phyloP scores from a whole-genome alignment of 108 stramenopile species.

The Cyclostephanos tholiformis region DNA sequence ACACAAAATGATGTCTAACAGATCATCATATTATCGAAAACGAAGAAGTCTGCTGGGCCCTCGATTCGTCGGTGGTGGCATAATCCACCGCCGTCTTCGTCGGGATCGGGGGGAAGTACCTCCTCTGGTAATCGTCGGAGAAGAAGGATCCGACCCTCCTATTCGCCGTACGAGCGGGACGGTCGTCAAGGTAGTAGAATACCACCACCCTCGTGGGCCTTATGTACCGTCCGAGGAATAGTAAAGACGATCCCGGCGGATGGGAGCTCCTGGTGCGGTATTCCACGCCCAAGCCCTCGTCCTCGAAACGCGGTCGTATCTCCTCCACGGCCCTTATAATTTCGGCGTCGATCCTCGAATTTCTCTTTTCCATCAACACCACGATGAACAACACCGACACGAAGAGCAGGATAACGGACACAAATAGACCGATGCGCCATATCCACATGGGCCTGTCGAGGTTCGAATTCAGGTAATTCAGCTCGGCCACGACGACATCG shows the following conservation, averaged over 20 bases:
- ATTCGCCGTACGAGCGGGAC: not conserved
- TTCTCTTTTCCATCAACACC: constrained; percentile 46
- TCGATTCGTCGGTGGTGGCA: not conserved
- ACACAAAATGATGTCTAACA: no score
- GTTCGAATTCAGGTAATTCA: constrained; percentile 41
- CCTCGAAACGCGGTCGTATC: constrained; percentile 33
- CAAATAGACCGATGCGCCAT: constrained; percentile 37
- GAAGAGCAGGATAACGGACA: constrained; percentile 24
- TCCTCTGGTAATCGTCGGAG: constrained; percentile 45
- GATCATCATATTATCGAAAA: constrained; percentile 1
- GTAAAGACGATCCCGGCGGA: not conserved
- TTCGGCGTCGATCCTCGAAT: constrained; percentile 33
- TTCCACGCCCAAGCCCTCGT: constrained; percentile 49
- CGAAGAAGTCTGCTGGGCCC: not conserved
- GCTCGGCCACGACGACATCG: constrained; percentile 46
- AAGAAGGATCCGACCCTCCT: constrained; percentile 36
- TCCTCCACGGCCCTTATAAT: constrained; percentile 40
- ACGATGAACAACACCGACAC: constrained; percentile 36
- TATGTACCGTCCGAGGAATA: constrained; percentile 35
- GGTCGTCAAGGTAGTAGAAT: constrained; percentile 29
- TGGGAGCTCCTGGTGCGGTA: constrained; percentile 36
- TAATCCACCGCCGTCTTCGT: not conserved
- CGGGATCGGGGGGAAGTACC: constrained; percentile 25
- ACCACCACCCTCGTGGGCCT: constrained; percentile 45
- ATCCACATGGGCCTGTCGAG: constrained; percentile 23